Base-by-base conservation (phyloP, 2,329 filamentous ascomycete species). In the Rutstroemia sp. region DNA sequence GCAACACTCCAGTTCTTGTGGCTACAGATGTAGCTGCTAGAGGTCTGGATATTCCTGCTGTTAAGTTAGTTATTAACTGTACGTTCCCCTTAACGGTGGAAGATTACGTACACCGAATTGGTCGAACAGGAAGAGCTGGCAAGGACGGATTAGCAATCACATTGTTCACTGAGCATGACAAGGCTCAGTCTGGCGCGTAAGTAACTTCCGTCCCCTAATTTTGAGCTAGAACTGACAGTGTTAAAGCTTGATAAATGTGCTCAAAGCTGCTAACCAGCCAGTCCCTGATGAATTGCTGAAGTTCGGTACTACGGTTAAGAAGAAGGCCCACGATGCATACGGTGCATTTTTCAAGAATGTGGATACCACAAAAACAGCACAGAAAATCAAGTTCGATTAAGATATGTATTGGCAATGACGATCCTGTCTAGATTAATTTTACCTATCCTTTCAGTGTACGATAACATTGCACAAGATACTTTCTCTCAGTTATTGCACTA, bases 231-330 rank as follows among this genome's bases (percentile, higher is more conserved):
- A 34, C 30, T 34, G 30, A 34, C 10, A 34, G 9, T 12, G 4
- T 14, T 46, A 16, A 64, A 92, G 88, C 9, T 76, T 99, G 65
- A 88, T 97, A 76, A 97, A 97, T 71, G 91, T 99, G 56, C 82
- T 99, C 60, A 95, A 88, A 73, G 89, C 85, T n/a, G 92, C 94
- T 23, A 89, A 90, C 63, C 94, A 99, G 73, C 80, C 84, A 12
- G 89, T 99, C 0, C 94, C 94, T 2, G 90, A 96, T 45, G 88
- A 89, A 25, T 76, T 99, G 39, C 78, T 97, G 71, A 96, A 95
- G 75, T 99, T 96, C 65, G 94, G 94, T 67, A 95, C 91, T 21
- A 97, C 92, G 0, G 94, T 99, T 52, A 99, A 97, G 83, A 96
- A 95, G 83, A 97, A 97, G 90, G 82, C 85, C 49, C 94, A 99